Base-by-base conservation (phyloP, 164 flowering plant genomes). In the Dillenia suffruticosa region DNA sequence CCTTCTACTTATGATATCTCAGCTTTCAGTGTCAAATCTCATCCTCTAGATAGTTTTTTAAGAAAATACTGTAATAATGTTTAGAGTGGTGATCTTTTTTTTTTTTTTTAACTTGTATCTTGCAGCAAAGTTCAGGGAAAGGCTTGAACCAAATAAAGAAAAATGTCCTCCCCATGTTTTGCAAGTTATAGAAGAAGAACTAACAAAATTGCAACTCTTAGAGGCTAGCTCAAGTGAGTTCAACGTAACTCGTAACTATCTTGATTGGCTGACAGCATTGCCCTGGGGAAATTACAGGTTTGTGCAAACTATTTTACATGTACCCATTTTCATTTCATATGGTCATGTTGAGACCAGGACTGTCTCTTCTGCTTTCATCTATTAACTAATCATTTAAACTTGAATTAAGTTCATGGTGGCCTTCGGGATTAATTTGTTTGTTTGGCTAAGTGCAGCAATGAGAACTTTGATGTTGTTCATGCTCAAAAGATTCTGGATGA, bases 161-260 rank as follows among this genome's bases (percentile, higher is more conserved):
- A 92, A 79, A 76, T 76, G 81, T 72, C 99, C 97, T 51, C 81
- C 90, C 32, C 96, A 92, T 82, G 92, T 95, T 61, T 63, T 92
- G 80, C 99, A 92, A 87, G 97, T 90, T 46, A 95, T 95, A 68
- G 97, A 95, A 71, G 99, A 95, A 77, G 99, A 95, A 63, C 88
- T 95, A 49, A 79, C 97, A 57, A 95, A 95, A 64, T 74, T 95
- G 69, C 97, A 95, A 75, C 76, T 90, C 47, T 76, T 95, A 62
- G 99, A 95, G 72, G 94, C 99, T 59, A 95, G 97, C 74, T 95
- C 97, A 2, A 95, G 99, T 76, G 99, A 95, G 76, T 95, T 95
- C 67, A 95, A 88, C 78, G 99, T 95, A 1, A 95, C 99, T 56
- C 93, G 99, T 58, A 95, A 90, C 69, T 95, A 95, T 78, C 88